Percentiles rank a stretch among this genome's conserved stretches.
Evolutionary conservation across 345 rosid species (phyloP).

Genomic region (Bruguiera gymnorhiza): DNA sequence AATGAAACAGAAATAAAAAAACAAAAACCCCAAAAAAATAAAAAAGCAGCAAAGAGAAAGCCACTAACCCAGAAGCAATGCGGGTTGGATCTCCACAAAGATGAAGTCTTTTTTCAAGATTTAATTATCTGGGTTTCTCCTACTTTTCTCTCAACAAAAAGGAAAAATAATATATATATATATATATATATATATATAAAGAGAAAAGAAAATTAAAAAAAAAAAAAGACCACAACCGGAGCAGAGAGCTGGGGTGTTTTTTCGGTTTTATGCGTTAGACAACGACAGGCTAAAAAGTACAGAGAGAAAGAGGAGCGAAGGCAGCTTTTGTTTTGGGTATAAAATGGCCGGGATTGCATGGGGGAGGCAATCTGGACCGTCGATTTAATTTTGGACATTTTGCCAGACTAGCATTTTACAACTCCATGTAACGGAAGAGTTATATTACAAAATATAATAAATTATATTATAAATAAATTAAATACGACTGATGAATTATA

Average conservation of each 20-base stretch:
- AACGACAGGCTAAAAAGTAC: background rate
- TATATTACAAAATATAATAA: no score
- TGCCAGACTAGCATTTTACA: conserved; percentile 36
- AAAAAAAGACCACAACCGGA: conserved; percentile 19
- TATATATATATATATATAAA: no score
- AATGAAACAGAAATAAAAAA: background rate
- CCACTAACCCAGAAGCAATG: conserved; percentile 23
- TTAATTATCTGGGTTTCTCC: background rate
- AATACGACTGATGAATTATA: no score
- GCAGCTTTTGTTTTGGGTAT: background rate
- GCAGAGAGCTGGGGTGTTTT: conserved; percentile 2
- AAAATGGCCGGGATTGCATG: background rate
- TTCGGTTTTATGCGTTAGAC: background rate
- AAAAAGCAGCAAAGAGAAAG: background rate
- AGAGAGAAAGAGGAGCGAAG: background rate
- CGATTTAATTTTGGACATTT: conserved; percentile 6
- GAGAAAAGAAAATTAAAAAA: background rate
- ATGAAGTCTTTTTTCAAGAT: background rate
- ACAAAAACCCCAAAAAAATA: background rate
- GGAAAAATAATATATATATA: background rate
- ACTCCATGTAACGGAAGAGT: no score
- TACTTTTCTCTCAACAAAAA: background rate
- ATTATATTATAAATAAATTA: no score
- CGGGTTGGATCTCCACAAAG: conserved; percentile 22
- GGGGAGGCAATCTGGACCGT: conserved; percentile 30